A percentile compares a stretch with the other conserved stretches of the same genome.
Conservation (phyloP, 2,329 filamentous ascomycete genomes). For the Trichoderma atrobrunneum region DNA sequence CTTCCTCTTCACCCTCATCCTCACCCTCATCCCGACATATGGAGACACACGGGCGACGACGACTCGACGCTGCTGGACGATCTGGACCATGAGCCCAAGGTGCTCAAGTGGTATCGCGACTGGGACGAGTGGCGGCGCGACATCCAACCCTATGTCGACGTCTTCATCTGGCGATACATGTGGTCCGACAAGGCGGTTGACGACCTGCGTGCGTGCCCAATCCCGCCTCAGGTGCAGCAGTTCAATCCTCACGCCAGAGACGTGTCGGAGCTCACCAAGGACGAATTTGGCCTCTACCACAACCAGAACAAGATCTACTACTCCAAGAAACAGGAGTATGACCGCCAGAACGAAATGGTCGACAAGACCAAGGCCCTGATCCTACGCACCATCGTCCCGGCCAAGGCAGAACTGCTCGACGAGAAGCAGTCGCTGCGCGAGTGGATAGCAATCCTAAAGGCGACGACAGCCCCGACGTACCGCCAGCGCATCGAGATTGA, state of each 20-base stretch:
- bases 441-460: not conserved
- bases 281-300: slow-evolving; percentile 3
- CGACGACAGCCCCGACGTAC: slow-evolving; percentile 10
- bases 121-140: slow-evolving; percentile 17
- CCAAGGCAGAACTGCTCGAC: slow-evolving; percentile 11
- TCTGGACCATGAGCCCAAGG: not conserved
- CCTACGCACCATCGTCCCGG: slow-evolving; percentile 3
- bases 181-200: slow-evolving; percentile 8
- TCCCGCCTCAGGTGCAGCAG: slow-evolving; percentile 6
- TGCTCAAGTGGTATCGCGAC: slow-evolving; percentile 11
- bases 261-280: slow-evolving; percentile 16
- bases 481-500: slow-evolving; percentile 15
- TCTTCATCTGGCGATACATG: slow-evolving; percentile 17
- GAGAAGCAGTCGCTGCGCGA: not conserved
- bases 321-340: slow-evolving; percentile 7
- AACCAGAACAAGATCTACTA: slow-evolving; percentile 13
- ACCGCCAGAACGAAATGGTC: slow-evolving; percentile 2
- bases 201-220: slow-evolving; percentile 1
- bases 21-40: not conserved
- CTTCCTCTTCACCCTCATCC: not conserved
- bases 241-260: slow-evolving; percentile 11
- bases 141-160: slow-evolving; percentile 8
- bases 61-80: slow-evolving; percentile 17
- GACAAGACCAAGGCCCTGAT: slow-evolving; percentile 8
- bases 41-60: slow-evolving; percentile 12